A percentile compares a stretch with the other conserved stretches of the same genome.
These are phyloP conservation scores for Geotrichum carabidarum DNA, from an alignment of 1,139 yeast species.

Conservation along the genomic window DNA sequence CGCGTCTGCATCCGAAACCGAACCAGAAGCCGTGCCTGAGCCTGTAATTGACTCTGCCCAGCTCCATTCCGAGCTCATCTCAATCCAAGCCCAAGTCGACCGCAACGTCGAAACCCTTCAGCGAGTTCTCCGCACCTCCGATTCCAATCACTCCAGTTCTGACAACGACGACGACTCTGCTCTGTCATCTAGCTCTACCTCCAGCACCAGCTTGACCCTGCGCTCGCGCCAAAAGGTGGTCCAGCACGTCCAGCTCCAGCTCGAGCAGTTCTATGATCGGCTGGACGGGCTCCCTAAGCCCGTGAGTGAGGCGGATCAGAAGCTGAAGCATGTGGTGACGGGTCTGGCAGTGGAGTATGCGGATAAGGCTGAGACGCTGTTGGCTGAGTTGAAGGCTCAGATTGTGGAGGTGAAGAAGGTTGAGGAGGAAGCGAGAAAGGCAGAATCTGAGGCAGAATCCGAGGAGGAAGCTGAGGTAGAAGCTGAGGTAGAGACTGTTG, in stretches of 20 bases:
- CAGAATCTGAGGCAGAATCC: not conserved
- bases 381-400: not conserved
- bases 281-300: constrained; percentile 9
- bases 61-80: not conserved
- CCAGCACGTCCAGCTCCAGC: constrained; percentile 9
- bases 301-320: not conserved
- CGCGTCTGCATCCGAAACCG: not conserved
- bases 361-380: constrained; percentile 8
- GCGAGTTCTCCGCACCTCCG: not conserved
- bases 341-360: constrained; percentile 14
- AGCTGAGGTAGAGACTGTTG: not conserved
- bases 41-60: not conserved
- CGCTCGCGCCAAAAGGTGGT: constrained; percentile 10
- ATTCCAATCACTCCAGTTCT: not conserved
- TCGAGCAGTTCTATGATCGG: constrained; percentile 10
- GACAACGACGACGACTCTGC: not conserved
- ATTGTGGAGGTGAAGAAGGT: not conserved
- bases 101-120: not conserved
- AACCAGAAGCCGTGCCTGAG: not conserved
- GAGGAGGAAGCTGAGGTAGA: not conserved
- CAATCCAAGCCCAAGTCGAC: not conserved
- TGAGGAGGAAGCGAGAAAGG: not conserved
- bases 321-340: constrained; percentile 12
- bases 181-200: not conserved
- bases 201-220: not conserved